These are phyloP conservation scores for Microstroma glucosiphilum DNA, from an alignment of 1,284 basidiomycete genomes.

Conservation along the genomic window DNA sequence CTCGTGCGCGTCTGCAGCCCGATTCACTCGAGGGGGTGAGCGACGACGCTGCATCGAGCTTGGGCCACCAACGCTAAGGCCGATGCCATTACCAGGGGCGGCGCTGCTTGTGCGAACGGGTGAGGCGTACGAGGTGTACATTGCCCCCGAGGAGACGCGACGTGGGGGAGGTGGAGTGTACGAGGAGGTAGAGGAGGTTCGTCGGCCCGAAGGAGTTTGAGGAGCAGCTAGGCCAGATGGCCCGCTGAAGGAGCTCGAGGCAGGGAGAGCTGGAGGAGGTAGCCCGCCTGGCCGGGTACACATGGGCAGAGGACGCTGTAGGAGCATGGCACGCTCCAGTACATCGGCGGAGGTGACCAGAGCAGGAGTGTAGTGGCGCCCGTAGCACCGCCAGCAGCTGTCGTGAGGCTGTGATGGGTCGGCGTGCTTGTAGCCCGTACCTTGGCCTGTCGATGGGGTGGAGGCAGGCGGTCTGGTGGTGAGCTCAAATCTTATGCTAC, in stretches of 20 bases:
- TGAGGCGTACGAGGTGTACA: no score
- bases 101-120: no score
- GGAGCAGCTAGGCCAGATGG: background rate
- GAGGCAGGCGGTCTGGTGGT: background rate
- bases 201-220: background rate
- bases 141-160: no score
- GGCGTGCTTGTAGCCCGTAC: conserved; percentile 1
- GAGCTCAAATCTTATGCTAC: background rate
- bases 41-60: background rate
- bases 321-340: background rate
- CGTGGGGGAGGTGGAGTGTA: background rate
- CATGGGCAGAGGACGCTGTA: background rate
- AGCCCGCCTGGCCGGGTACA: background rate
- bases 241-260: conserved; percentile 1
- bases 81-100: no score
- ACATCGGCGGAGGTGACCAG: background rate
- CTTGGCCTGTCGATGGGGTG: conserved; percentile 1
- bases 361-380: background rate
- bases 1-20: conserved; percentile 11
- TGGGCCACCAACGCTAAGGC: background rate
- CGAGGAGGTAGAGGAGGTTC: background rate
- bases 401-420: conserved; percentile 2
- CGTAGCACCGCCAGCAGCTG: background rate
- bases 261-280: background rate
- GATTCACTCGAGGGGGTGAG: conserved; percentile 1